Percentiles rank a stretch among this genome's conserved stretches.
phyloP scores from a whole-genome alignment of 1,284 basidiomycete genomes.

The Sporisorium iseilematis-ciliati region DNA sequence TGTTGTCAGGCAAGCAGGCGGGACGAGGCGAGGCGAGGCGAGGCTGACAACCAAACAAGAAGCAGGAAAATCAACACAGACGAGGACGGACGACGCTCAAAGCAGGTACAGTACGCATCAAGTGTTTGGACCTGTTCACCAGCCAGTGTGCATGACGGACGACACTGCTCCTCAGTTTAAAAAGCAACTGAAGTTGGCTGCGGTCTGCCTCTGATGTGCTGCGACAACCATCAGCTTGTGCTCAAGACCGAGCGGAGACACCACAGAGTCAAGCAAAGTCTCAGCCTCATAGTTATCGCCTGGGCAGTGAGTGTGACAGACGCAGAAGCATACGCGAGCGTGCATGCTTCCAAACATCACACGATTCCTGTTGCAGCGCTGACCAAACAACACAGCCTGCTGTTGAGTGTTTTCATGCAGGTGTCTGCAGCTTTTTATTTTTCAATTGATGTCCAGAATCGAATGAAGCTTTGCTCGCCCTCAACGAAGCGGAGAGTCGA shows the following conservation, averaged over 20 bases:
- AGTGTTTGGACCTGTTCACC: no score
- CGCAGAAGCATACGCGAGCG: slow-evolving; percentile 2
- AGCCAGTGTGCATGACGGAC: no score
- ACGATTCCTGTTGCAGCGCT: not conserved
- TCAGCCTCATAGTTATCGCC: no score
- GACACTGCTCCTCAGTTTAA: no score
- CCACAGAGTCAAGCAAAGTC: not conserved
- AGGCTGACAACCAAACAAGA: slow-evolving; percentile 1
- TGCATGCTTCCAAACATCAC: slow-evolving; percentile 10
- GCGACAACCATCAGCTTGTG: not conserved
- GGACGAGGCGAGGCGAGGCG: no score
- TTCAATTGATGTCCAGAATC: no score
- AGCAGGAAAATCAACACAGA: not conserved
- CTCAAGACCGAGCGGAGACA: slow-evolving; percentile 10
- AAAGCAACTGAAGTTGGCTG: no score
- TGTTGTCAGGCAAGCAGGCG: not conserved
- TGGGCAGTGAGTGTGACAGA: not conserved
- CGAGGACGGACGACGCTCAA: no score
- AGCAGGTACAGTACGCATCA: no score
- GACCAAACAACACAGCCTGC: not conserved
- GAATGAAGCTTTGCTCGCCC: no score
- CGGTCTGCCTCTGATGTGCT: not conserved
- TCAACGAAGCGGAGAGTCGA: no score
- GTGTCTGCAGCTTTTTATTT: not conserved
- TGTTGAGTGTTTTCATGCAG: not conserved